Evolutionary conservation across 2,329 filamentous ascomycete species (phyloP).

Genomic region (Ophiocordyceps australis): DNA sequence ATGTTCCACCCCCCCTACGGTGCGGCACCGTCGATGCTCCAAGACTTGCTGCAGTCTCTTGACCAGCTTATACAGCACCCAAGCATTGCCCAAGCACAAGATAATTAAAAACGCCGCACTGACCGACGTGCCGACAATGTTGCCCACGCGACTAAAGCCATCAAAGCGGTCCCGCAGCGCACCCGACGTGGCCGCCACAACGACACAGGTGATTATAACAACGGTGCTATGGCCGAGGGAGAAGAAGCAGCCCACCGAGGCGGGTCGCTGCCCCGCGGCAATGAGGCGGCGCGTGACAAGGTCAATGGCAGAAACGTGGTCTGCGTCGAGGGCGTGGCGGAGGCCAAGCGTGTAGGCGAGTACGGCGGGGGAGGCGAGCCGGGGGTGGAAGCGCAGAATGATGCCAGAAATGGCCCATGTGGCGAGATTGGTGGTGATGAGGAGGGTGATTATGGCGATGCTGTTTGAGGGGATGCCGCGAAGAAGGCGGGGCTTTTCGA

Average conservation of each 20-base stretch:
- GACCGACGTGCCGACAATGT: conserved; percentile 77
- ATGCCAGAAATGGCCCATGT: conserved; percentile 36
- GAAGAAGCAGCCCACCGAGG: conserved; percentile 90
- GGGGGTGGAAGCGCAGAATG: conserved; percentile 32
- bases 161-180: conserved; percentile 69
- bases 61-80: conserved; percentile 68
- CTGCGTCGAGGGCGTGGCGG: conserved; percentile 92
- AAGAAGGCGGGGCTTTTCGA: conserved; percentile 13
- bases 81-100: conserved; percentile 67
- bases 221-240: conserved; percentile 87
- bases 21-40: conserved; percentile 8
- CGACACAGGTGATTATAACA: conserved; percentile 75
- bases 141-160: conserved; percentile 61
- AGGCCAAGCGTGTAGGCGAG: conserved; percentile 80
- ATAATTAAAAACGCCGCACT: conserved; percentile 70
- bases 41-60: conserved; percentile 47
- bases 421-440: conserved; percentile 30
- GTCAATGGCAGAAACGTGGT: conserved; percentile 77
- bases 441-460: conserved; percentile 28
- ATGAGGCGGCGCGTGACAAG: conserved; percentile 84
- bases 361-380: conserved; percentile 61
- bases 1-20: conserved; percentile 14
- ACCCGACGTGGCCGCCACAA: conserved; percentile 79
- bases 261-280: conserved; percentile 67
- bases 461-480: conserved; percentile 13